Percentiles rank a stretch among this genome's conserved stretches.
Evolutionary conservation across 2,329 filamentous ascomycete species (phyloP).

Genomic region (Dactylonectria macrodidyma): DNA sequence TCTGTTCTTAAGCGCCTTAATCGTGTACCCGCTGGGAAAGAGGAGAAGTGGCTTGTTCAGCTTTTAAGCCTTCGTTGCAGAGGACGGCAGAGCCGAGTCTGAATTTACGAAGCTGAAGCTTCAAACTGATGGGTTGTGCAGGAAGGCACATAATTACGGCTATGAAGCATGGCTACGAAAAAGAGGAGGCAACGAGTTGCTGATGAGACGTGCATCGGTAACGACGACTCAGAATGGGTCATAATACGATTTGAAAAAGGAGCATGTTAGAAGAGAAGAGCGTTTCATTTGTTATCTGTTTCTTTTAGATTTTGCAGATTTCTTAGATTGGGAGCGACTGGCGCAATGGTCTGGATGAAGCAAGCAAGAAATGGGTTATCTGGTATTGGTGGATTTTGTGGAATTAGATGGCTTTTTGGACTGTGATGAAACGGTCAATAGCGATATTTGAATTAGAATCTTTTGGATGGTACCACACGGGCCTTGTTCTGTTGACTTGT

Average conservation of each 20-base stretch:
- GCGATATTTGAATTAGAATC: constrained; percentile 5
- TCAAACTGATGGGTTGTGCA: not conserved
- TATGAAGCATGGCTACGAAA: constrained; percentile 1
- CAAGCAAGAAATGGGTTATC: constrained; percentile 33
- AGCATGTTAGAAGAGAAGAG: not conserved
- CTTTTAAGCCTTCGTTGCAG: constrained; percentile 54
- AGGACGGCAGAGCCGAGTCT: not conserved
- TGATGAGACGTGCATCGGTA: not conserved
- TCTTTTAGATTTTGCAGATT: constrained; percentile 4
- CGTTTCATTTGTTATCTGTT: not conserved
- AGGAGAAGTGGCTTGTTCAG: constrained; percentile 70
- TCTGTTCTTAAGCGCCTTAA: constrained; percentile 68
- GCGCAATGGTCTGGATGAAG: constrained; percentile 28
- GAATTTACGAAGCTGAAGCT: not conserved
- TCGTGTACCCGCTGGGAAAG: constrained; percentile 72
- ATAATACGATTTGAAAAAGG: constrained; percentile 15
- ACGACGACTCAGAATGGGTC: constrained; percentile 17
- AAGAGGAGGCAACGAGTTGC: not conserved
- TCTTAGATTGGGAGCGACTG: constrained; percentile 28
- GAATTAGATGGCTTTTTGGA: not conserved
- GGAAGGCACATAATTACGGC: not conserved
- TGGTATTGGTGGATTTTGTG: not conserved
- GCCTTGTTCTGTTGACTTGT: constrained; percentile 7
- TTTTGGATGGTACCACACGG: constrained; percentile 21
- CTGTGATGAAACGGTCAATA: constrained; percentile 10